These are phyloP conservation scores for Dorcoceras hygrometricum DNA, from an alignment of 257 asterid species.

Conservation along the genomic window DNA sequence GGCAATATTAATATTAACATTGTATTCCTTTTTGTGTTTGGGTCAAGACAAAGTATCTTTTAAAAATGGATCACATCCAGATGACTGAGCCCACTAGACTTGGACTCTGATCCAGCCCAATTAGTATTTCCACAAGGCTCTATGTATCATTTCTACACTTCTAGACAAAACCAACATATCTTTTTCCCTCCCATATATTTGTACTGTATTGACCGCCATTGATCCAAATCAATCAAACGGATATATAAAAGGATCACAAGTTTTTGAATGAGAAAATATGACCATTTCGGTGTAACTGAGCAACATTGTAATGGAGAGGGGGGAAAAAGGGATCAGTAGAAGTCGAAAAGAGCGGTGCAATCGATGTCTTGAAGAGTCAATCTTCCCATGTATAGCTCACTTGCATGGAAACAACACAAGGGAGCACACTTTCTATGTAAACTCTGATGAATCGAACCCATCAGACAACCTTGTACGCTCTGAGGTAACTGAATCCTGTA, in stretches of 20 bases:
- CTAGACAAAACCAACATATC: no score
- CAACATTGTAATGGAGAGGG: no score
- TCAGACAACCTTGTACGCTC: conserved; percentile 40
- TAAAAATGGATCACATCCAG: no score
- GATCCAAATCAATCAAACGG: not conserved
- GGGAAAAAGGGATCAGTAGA: conserved; percentile 26
- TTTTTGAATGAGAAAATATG: not conserved
- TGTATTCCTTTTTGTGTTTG: no score
- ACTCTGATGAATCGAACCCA: conserved; percentile 59
- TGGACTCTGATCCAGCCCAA: not conserved
- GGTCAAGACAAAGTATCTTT: not conserved
- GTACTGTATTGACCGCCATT: no score
- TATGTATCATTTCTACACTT: no score
- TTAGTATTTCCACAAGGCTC: not conserved
- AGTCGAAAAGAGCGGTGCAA: conserved; percentile 46
- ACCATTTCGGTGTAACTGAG: no score
- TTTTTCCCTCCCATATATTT: no score
- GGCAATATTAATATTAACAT: not conserved
- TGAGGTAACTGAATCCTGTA: conserved; percentile 59
- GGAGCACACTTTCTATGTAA: conserved; percentile 69
- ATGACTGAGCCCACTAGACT: no score
- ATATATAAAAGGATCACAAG: not conserved
- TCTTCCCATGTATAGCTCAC: conserved; percentile 79
- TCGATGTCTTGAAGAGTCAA: conserved; percentile 72
- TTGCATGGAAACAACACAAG: conserved; percentile 55